phyloP scores from a whole-genome alignment of 169 alveolate species.

The Plasmodium knowlesi region DNA sequence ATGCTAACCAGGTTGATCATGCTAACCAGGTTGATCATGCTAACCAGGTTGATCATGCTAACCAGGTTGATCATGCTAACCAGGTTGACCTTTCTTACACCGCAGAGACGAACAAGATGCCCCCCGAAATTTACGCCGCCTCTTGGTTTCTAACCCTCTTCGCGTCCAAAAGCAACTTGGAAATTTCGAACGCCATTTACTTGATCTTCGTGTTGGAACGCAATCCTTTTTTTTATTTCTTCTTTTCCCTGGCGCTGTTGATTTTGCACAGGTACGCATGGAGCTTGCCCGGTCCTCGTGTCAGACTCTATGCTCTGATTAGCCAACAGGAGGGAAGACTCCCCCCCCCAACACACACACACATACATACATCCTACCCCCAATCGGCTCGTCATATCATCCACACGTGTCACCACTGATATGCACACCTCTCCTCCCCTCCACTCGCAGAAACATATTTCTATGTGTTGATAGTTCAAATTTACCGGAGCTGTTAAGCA shows the following conservation, averaged over 20 bases:
- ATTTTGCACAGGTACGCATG: conserved; percentile 69
- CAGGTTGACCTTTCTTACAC: background rate
- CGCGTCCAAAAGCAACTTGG: conserved; percentile 79
- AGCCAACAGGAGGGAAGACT: background rate
- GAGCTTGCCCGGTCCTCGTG: too few species aligned
- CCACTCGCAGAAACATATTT: conserved; percentile 55
- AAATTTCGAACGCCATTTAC: conserved; percentile 76
- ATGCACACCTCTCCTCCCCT: background rate
- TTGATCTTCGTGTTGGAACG: conserved; percentile 75
- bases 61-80: too few species aligned
- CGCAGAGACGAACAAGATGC: conserved; percentile 76
- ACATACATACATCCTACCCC: background rate
- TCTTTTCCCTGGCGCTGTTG: conserved; percentile 79
- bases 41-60: too few species aligned
- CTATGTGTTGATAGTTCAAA: conserved; percentile 66
- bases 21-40: too few species aligned
- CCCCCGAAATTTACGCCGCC: conserved; percentile 84
- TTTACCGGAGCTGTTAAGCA: conserved; percentile 70
- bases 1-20: too few species aligned
- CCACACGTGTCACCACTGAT: background rate
- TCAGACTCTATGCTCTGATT: background rate
- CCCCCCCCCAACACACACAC: background rate
- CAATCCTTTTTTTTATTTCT: conserved; percentile 78
- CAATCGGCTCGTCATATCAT: background rate
- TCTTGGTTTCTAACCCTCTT: conserved; percentile 84